These are phyloP conservation scores for Mycosphaerella sp. DNA, from an alignment of 2,329 filamentous ascomycete genomes.

Conservation along the genomic window DNA sequence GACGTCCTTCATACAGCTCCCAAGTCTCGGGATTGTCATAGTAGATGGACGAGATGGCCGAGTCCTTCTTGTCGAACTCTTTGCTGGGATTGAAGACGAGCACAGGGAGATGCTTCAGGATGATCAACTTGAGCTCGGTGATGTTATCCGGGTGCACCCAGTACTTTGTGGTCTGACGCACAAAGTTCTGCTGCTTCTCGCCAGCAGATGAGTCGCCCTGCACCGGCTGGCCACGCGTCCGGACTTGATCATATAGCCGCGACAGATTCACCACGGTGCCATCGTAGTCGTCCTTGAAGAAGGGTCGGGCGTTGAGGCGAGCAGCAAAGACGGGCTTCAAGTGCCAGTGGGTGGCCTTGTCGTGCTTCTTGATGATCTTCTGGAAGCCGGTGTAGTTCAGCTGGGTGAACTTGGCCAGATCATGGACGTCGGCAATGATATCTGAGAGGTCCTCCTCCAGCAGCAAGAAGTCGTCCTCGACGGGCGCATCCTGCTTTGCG, in stretches of 20 bases:
- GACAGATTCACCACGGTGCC: constrained; percentile 91
- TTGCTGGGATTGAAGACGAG: constrained; percentile 97
- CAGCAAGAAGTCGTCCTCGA: constrained; percentile 88
- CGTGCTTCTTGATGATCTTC: constrained; percentile 99
- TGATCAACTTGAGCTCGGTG: constrained; percentile 94
- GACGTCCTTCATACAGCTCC: constrained; percentile 85
- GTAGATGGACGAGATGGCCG: constrained; percentile 97
- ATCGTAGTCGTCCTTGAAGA: constrained; percentile 99
- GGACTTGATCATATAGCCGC: constrained; percentile 87
- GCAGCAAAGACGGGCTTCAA: constrained; percentile 94
- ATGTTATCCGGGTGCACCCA: constrained; percentile 99
- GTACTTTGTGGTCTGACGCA: constrained; percentile 97
- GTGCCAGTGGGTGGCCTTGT: constrained; percentile 87
- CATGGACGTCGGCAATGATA: constrained; percentile 97
- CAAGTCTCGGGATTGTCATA: constrained; percentile 92
- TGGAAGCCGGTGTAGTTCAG: constrained; percentile 98
- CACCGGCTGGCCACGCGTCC: constrained; percentile 84
- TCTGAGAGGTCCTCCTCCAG: constrained; percentile 94
- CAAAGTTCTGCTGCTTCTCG: constrained; percentile 87
- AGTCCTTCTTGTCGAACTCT: constrained; percentile 84
- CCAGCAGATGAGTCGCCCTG: constrained; percentile 89
- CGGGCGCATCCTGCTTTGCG: constrained; percentile 45
- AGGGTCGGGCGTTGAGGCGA: constrained; percentile 88
- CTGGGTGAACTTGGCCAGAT: constrained; percentile 96
- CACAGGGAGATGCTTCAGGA: constrained; percentile 94